These are phyloP conservation scores for Penicillium canescens DNA, from an alignment of 495 filamentous ascomycete species.

Conservation along the genomic window DNA sequence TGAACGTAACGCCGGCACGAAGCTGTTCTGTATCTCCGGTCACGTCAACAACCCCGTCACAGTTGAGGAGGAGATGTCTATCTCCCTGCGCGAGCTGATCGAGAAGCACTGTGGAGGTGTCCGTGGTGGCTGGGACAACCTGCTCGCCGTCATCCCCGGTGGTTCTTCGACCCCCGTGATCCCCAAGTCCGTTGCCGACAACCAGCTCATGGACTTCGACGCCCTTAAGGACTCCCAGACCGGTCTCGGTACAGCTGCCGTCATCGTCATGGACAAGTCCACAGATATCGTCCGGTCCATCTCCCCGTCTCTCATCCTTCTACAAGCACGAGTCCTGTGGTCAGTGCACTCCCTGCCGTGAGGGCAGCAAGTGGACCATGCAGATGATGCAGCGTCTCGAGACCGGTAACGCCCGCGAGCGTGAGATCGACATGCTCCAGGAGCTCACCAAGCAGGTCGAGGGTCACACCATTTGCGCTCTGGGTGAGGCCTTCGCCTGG, in stretches of 20 bases:
- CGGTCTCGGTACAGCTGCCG: slow-evolving; percentile 95
- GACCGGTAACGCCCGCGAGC: slow-evolving; percentile 78
- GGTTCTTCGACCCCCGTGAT: slow-evolving; percentile 96
- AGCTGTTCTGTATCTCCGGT: slow-evolving; percentile 97
- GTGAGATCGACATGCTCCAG: slow-evolving; percentile 99
- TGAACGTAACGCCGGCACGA: slow-evolving; percentile 93
- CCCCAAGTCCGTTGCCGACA: slow-evolving; percentile 81
- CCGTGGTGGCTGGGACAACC: slow-evolving; percentile 95
- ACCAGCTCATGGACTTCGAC: slow-evolving; percentile 99
- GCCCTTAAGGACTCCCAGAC: slow-evolving; percentile 96
- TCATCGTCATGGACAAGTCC: slow-evolving; percentile 98
- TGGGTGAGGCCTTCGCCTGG: slow-evolving; percentile 98
- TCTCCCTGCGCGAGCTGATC: slow-evolving; percentile 89
- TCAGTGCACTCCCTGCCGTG: slow-evolving; percentile 97
- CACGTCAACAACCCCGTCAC: slow-evolving; percentile 98
- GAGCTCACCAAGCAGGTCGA: slow-evolving; percentile 99
- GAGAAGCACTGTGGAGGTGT: slow-evolving; percentile 98
- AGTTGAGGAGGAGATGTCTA: slow-evolving; percentile 98
- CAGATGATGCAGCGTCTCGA: slow-evolving; percentile 98
- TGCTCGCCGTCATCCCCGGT: slow-evolving; percentile 91
- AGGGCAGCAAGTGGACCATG: slow-evolving; percentile 96
- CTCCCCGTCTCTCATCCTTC: slow-evolving; percentile 87
- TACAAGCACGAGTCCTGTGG: slow-evolving; percentile 98
- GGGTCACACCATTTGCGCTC: slow-evolving; percentile 96
- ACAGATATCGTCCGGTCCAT: slow-evolving; percentile 94